phyloP scores from a whole-genome alignment of 495 filamentous ascomycete genomes.

The Penicillium flavigenum region DNA sequence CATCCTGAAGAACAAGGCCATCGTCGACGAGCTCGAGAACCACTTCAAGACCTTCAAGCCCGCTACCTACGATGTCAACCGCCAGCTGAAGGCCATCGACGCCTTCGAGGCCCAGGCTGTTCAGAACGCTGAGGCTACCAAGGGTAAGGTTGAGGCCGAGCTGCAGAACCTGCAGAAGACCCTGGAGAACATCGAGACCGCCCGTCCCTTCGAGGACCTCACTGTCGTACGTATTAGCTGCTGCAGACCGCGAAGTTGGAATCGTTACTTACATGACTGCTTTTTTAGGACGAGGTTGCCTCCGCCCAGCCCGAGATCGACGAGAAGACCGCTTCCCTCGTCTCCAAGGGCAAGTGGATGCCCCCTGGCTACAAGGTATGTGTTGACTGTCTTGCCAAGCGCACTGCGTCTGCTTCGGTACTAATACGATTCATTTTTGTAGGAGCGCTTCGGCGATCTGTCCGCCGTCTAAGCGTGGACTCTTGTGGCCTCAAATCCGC shows the following conservation, averaged over 20 bases:
- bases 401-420: background rate
- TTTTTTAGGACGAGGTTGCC: constrained; percentile 85
- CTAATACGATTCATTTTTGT: constrained; percentile 11
- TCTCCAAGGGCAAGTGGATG: constrained; percentile 95
- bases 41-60: constrained; percentile 88
- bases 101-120: constrained; percentile 96
- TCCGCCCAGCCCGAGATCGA: constrained; percentile 93
- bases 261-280: constrained; percentile 17
- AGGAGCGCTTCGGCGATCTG: constrained; percentile 99
- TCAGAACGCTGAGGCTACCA: constrained; percentile 94
- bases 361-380: constrained; percentile 97
- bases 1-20: constrained; percentile 87
- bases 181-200: constrained; percentile 93
- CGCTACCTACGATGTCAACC: constrained; percentile 78
- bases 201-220: constrained; percentile 93
- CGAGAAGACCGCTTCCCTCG: constrained; percentile 84
- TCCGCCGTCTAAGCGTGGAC: constrained; percentile 71
- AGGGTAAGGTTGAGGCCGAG: constrained; percentile 90
- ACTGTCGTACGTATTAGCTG: constrained; percentile 79
- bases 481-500: constrained; percentile 26
- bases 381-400: constrained; percentile 10
- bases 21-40: constrained; percentile 96
- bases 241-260: background rate
- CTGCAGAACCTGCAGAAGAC: constrained; percentile 89
- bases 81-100: constrained; percentile 97